Evolutionary conservation across 345 rosid species (phyloP), one percentile per base, ranked within the genome.

Genomic region (Litchi chinensis): DNA sequence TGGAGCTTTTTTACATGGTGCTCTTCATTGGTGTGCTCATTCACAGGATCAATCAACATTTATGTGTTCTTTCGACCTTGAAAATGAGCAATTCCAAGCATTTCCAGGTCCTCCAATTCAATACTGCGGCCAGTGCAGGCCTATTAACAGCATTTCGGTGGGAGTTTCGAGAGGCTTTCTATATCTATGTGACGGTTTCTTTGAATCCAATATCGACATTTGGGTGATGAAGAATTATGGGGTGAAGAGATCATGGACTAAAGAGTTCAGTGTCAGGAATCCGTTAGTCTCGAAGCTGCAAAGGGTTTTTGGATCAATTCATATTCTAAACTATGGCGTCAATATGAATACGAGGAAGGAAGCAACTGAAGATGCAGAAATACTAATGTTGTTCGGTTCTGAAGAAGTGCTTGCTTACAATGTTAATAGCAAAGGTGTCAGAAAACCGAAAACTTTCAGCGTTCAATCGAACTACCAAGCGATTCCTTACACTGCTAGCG

Each of bases 141-240:
- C 19, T 52, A 8, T 52, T 52, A 52, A 88, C 71, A 75, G 82
- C 1, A 59, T 56, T 22, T 85, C 46, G 10, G 73, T 78, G 56
- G 71, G 70, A 12, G 64, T 62, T 57, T 59, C 76, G 5, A 6
- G 77, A 71, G 80, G 79, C 13, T 78, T 74, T 57, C 86, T 85
- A n/a, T 62, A 80, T 75, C n/a, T 18, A 74, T 62, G 9, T 71
- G 90, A 85, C 73, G 57, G 57, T 15, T 52, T 52, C 57, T 6
- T 15, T 52, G n/a, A 52, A 52, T 52, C 71, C 26, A 28, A 54
- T 28, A 10, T 63, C 64, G 71, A 80, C 6, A 43, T 78, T 1
- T 86, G 85, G 82, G 64, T 52, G 6, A 71, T 82, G 83, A 83
- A 81, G 76, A 68, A 77, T 1, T 83, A 79, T 57, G 82, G 41